A percentile compares a stretch with the other conserved stretches of the same genome.
Conservation (phyloP, 805 yeast species). For the Myxozyma udenii region DNA sequence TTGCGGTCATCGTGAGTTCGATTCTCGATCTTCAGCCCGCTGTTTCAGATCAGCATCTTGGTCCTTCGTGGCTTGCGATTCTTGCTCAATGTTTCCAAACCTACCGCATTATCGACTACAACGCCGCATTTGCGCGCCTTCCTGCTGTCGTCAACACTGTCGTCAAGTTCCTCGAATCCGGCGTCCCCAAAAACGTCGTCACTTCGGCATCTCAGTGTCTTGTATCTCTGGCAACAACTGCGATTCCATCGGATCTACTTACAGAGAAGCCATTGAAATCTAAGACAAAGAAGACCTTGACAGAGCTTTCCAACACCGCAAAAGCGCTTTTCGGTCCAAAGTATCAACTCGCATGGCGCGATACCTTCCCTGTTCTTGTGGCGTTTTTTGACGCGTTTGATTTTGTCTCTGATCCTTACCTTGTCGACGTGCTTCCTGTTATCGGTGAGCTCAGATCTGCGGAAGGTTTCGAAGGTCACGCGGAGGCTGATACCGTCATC, state of each 20-base stretch:
- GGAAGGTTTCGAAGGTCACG: conserved; percentile 67
- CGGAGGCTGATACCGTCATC: conserved; percentile 76
- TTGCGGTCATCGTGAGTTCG: conserved; percentile 60
- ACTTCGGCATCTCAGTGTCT: conserved; percentile 82
- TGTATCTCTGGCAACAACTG: conserved; percentile 69
- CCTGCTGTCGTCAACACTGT: conserved; percentile 58
- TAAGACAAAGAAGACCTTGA: conserved; percentile 37
- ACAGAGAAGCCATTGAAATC: conserved; percentile 39
- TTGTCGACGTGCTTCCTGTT: conserved; percentile 59
- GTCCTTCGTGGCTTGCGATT: conserved; percentile 94
- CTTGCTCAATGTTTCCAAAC: conserved; percentile 74
- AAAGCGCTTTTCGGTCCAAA: conserved; percentile 42
- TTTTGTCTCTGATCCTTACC: conserved; percentile 65
- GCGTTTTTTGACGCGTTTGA: conserved; percentile 58
- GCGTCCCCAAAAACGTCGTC: conserved; percentile 55
- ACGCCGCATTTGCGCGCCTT: conserved; percentile 52
- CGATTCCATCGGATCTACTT: conserved; percentile 59
- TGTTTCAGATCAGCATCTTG: conserved; percentile 73
- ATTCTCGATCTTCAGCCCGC: conserved; percentile 81
- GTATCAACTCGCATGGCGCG: conserved; percentile 72
- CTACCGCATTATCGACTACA: conserved; percentile 52
- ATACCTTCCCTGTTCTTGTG: conserved; percentile 64
- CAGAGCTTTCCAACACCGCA: conserved; percentile 42
- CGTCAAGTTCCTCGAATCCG: conserved; percentile 64
- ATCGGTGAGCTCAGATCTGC: conserved; percentile 85